Evolutionary conservation across 768 basidiomycete species (phyloP), one percentile per base, ranked within the genome.

Genomic region (Tulasnella sp.): DNA sequence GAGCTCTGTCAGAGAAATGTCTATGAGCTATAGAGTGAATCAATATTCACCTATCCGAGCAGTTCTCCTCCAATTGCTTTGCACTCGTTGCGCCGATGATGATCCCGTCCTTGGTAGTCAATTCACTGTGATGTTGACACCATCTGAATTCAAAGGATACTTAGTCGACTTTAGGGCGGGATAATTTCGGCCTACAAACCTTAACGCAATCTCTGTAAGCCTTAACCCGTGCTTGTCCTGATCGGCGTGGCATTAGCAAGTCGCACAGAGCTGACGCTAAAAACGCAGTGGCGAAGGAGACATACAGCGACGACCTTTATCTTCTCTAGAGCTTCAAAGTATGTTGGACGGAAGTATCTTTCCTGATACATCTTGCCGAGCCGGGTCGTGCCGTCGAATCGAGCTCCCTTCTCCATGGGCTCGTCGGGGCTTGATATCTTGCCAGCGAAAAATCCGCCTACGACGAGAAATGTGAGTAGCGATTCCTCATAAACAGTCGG

Each of bases 371-470:
- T 79, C 72, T 79, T 77, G 12, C 85, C 86, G 63, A 63, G 62
- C 78, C 73, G 75, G 11, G 70, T 52, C 40, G 64, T 74, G 2
- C 79, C 78, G 69, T 84, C 82, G 75, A 86, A 86, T 3, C 83
- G 82, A 14, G 40, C n/a, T 40, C 83, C 81, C 2, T 80, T 81
- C 12, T 79, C 75, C 0, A 81, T 78, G 6, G 79, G 69, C 5
- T 77, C 81, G n/a, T 78, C 76, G 0, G 76, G 52, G 0, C 82
- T 82, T 9, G 75, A 75, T 67, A 87, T 81, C 72, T 86, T 84
- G 0, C 86, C 86, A 0, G 87, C 86, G 73, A 88, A 85, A 73
- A 87, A 83, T 0, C 87, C 87, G 8, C 86, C 87, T 1, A n/a
- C 22, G n/a, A n/a, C 17, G 6, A n/a, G 6, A 9, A 19, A 47